A percentile compares a stretch with the other conserved stretches of the same genome.
Conservation (phyloP, 2,329 filamentous ascomycete genomes). For the Biscogniauxia sp. region DNA sequence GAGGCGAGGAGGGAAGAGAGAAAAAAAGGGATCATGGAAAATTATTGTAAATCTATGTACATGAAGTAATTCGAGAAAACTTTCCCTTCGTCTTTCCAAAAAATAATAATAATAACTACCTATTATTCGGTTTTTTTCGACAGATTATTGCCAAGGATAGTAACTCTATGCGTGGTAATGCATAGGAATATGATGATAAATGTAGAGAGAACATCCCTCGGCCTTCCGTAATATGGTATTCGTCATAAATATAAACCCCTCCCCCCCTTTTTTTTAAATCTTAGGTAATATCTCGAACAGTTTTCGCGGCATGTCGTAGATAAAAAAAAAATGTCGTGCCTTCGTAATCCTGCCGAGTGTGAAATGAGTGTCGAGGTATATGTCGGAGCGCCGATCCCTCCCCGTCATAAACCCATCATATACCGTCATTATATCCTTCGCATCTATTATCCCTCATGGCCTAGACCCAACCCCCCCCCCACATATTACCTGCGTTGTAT, state of each 20-base stretch:
- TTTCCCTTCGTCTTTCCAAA: too few relatives aligned
- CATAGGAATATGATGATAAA: too few relatives aligned
- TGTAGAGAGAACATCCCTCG: too few relatives aligned
- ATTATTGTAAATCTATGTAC: background rate
- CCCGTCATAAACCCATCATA: background rate
- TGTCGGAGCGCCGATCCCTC: background rate
- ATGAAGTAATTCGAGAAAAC: background rate
- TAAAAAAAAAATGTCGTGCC: background rate
- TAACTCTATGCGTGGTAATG: background rate
- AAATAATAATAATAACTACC: too few relatives aligned
- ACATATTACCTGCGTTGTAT: background rate
- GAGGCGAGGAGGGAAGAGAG: too few relatives aligned
- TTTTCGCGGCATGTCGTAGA: background rate
- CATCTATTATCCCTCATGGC: background rate
- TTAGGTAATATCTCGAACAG: background rate
- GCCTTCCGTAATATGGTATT: too few relatives aligned
- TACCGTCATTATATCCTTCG: background rate
- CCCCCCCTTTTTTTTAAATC: background rate
- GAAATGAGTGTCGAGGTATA: background rate
- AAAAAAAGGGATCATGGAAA: too few relatives aligned
- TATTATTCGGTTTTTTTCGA: background rate
- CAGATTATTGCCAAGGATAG: background rate
- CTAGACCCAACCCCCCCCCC: background rate
- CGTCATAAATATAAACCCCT: too few relatives aligned
- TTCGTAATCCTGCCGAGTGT: background rate